Percentiles rank a stretch among this genome's conserved stretches.
phyloP scores from a whole-genome alignment of 1,284 basidiomycete species.

The Psilocybe mexicana region DNA sequence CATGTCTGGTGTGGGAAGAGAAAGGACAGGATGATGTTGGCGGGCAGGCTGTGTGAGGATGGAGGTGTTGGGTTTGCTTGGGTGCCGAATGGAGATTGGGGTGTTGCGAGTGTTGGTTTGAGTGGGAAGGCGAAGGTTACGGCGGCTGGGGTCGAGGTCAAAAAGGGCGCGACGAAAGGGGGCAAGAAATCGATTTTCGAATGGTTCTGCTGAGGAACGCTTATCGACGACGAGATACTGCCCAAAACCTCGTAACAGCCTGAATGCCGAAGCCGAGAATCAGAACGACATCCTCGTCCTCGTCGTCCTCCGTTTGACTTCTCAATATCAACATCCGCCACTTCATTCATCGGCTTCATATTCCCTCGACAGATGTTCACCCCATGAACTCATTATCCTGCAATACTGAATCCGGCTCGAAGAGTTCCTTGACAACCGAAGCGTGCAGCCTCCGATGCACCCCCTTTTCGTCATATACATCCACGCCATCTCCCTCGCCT shows the following conservation, averaged over 20 bases:
- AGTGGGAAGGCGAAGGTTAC: conserved; percentile 38
- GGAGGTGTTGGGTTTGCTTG: background rate
- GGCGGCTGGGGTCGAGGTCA: conserved; percentile 2
- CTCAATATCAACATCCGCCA: conserved; percentile 18
- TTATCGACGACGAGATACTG: too few relatives aligned
- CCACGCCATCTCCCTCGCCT: conserved; percentile 5
- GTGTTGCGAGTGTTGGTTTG: conserved; percentile 26
- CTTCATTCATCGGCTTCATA: conserved; percentile 59
- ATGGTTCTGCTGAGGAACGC: background rate
- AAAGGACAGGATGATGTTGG: conserved; percentile 57
- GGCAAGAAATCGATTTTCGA: background rate
- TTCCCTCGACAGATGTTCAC: conserved; percentile 66
- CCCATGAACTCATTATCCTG: conserved; percentile 63
- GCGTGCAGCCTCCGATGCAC: conserved; percentile 50
- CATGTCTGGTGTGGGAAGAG: conserved; percentile 66
- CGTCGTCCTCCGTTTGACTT: conserved; percentile 5
- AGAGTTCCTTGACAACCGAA: conserved; percentile 63
- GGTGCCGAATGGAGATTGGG: background rate
- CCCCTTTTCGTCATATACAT: conserved; percentile 13
- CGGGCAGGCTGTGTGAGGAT: conserved; percentile 50
- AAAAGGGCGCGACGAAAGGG: background rate
- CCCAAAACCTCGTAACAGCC: background rate
- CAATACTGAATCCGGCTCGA: conserved; percentile 59
- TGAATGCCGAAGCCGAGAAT: background rate
- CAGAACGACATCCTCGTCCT: background rate